Conservation (phyloP, 1,139 yeast species). For the Blastobotrys persicus region DNA sequence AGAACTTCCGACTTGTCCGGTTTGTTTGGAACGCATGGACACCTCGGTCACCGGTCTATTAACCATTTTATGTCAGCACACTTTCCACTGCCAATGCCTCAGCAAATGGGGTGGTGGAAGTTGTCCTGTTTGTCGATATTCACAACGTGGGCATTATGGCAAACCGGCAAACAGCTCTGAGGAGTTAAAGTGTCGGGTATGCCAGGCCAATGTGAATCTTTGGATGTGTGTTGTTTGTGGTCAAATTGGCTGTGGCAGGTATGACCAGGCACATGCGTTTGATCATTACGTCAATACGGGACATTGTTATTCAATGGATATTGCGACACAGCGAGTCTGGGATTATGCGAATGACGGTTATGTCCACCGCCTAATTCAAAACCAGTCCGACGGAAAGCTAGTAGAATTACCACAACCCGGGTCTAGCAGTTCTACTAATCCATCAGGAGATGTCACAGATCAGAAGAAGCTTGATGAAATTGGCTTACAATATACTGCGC, state of each 20-base stretch:
- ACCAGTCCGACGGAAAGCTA: conserved; percentile 46
- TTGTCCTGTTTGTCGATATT: conserved; percentile 89
- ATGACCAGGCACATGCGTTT: conserved; percentile 83
- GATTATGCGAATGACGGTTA: conserved; percentile 91
- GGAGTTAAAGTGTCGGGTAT: conserved; percentile 42
- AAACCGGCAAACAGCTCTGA: conserved; percentile 12
- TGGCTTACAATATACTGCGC: conserved; percentile 76
- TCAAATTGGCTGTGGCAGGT: conserved; percentile 84
- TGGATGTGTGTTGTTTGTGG: conserved; percentile 96
- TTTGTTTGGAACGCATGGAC: conserved; percentile 88
- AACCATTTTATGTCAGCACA: conserved; percentile 90
- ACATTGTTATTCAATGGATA: conserved; percentile 92
- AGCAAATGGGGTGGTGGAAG: conserved; percentile 89
- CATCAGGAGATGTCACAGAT: conserved; percentile 16
- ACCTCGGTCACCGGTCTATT: conserved; percentile 74
- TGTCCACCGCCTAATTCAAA: conserved; percentile 82
- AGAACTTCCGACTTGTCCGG: conserved; percentile 92
- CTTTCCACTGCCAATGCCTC: conserved; percentile 87
- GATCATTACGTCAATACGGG: conserved; percentile 74
- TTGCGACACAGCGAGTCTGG: conserved; percentile 85
- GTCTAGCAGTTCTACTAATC: conserved; percentile 16
- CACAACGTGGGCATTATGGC: conserved; percentile 34
- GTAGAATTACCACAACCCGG: conserved; percentile 21
- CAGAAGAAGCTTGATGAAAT: conserved; percentile 41
- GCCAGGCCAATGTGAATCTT: conserved; percentile 64